A percentile compares a stretch with the other conserved stretches of the same genome.
Conservation (phyloP, 2,329 filamentous ascomycete genomes). For the Emmonsiellopsis sp. region DNA sequence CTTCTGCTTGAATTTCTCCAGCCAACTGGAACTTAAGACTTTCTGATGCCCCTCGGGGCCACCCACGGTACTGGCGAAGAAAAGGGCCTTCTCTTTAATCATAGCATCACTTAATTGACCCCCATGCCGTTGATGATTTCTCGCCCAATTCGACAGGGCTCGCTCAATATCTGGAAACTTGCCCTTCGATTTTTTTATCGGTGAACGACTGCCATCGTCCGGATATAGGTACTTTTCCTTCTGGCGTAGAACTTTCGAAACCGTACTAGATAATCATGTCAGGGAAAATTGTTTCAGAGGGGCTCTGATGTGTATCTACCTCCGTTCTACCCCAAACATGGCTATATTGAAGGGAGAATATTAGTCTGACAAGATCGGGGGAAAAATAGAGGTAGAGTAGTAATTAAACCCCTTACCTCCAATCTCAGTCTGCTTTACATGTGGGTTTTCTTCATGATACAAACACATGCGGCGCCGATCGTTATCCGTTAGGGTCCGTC, state of each 20-base stretch:
- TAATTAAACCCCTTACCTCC: constrained; percentile 50
- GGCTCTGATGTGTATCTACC: constrained; percentile 62
- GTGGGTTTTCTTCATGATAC: constrained; percentile 83
- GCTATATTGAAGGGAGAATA: constrained; percentile 35
- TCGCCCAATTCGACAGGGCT: constrained; percentile 77
- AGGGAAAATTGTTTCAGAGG: constrained; percentile 6
- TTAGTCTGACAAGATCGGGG: constrained; percentile 22
- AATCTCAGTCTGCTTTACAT: constrained; percentile 91
- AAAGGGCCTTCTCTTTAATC: constrained; percentile 72
- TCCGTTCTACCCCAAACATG: constrained; percentile 93
- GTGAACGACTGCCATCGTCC: constrained; percentile 68
- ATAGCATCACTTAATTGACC: constrained; percentile 65
- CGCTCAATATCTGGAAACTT: constrained; percentile 88
- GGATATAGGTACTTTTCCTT: constrained; percentile 88
- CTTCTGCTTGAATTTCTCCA: constrained; percentile 94
- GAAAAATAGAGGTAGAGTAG: neutral
- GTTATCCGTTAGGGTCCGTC: constrained; percentile 82
- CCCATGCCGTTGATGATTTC: constrained; percentile 69
- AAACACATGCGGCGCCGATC: constrained; percentile 89
- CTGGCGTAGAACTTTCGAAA: constrained; percentile 93
- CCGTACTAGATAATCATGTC: constrained; percentile 55
- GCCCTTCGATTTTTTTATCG: constrained; percentile 71
- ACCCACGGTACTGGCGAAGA: constrained; percentile 67
- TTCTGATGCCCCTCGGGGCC: constrained; percentile 63
- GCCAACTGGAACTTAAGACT: constrained; percentile 65